Base-by-base conservation (phyloP, 2,329 filamentous ascomycete species). In the Phyllachora maydis region DNA sequence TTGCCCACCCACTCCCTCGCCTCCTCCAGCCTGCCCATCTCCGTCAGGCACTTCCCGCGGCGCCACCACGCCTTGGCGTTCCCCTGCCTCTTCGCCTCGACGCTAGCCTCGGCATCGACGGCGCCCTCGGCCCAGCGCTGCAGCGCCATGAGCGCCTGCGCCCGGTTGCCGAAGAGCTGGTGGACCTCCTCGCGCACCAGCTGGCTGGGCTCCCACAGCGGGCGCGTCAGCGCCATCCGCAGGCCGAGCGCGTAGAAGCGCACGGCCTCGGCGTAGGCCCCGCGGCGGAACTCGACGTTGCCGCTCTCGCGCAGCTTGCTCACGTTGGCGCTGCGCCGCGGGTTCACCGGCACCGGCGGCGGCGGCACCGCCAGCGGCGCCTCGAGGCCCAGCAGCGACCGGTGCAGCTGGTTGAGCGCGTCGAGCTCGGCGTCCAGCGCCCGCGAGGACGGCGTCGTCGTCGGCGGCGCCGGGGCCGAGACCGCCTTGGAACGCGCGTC, bases 11-110 rank as follows among this genome's bases (percentile, higher is more conserved):
- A 90, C 32, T 72, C 68, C 37, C 58, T 58, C 1, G 83, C 82
- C 64, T 95, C 85, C 26, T 77, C 69, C 39, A 78, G 51, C 30
- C 85, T 50, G 1, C 76, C 75, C 88, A 95, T 95, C 65, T 98
- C 88, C 34, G 74, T 50, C 41, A 95, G 49, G 42, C 81, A 90
- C 52, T 69, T 70, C 7, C 78, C 88, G 30, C 78, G 59, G 30
- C 88, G 60, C 73, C 81, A 93, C 81, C 85, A 95, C 0, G 72
- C 83, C 65, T 95, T 95, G 1, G 78, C 70, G 46, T 98, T 95
- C 18, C 75, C 82, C 19, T 73, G 63, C 34, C 70, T 65, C 59
- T 85, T 83, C 31, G 79, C 71, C 56, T 92, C 83, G 20, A 92
- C 74, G 43, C 78, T 88, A 2, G 70, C 65, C 53, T 90, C 75